These are phyloP conservation scores for Cucurbita pepo DNA, from an alignment of 306 rosid genomes.

Conservation along the genomic window DNA sequence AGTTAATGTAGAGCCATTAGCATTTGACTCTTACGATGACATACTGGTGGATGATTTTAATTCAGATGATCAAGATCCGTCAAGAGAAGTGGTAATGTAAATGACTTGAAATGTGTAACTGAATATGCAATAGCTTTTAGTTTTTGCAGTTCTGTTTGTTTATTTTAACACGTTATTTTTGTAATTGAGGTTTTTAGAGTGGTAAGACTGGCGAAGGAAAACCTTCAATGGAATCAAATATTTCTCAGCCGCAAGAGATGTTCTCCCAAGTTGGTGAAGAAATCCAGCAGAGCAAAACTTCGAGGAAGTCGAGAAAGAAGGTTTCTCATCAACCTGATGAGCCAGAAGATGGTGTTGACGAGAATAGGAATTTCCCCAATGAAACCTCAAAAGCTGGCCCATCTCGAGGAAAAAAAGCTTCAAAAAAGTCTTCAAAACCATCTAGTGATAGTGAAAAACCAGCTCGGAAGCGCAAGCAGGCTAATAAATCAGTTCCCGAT, in stretches of 20 bases:
- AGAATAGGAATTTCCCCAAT: conserved; percentile 16
- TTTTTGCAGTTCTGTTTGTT: neutral
- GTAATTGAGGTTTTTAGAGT: conserved; percentile 20
- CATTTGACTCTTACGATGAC: conserved; percentile 12
- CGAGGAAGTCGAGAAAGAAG: conserved; percentile 31
- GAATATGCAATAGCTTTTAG: neutral
- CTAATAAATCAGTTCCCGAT: conserved; percentile 28
- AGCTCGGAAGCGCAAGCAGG: conserved; percentile 26
- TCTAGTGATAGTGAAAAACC: conserved; percentile 39
- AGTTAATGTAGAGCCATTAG: conserved; percentile 26
- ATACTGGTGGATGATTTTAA: conserved; percentile 26
- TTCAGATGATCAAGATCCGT: conserved; percentile 20
- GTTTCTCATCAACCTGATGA: conserved; percentile 21
- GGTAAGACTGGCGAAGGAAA: conserved; percentile 13
- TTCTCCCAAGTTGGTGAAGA: conserved; percentile 16
- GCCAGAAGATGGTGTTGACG: conserved; percentile 16
- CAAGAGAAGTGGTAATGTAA: conserved; percentile 21
- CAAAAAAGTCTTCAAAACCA: conserved; percentile 31
- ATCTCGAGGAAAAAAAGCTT: conserved; percentile 27
- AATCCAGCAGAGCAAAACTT: conserved; percentile 21
- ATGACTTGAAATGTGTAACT: neutral
- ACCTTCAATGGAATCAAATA: conserved; percentile 9
- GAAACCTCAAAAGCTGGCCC: conserved; percentile 17
- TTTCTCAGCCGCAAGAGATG: conserved; percentile 16
- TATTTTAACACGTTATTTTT: conserved; percentile 8